Conservation (phyloP, 2,329 filamentous ascomycete genomes). For the Cladosporium sp. region DNA sequence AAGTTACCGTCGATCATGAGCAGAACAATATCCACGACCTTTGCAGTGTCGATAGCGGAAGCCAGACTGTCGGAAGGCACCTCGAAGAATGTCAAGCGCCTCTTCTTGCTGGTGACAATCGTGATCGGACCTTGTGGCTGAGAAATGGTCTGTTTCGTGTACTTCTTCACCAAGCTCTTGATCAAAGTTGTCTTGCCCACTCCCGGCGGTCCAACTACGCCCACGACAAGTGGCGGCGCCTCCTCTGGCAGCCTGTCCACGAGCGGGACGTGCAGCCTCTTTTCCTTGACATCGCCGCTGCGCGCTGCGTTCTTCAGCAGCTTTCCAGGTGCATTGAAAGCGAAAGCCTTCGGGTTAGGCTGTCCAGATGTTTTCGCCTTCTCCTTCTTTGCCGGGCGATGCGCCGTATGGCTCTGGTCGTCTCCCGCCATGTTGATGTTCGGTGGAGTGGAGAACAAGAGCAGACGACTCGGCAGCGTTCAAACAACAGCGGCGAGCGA, state of each 20-base stretch:
- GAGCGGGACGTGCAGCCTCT: slow-evolving; percentile 91
- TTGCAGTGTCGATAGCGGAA: slow-evolving; percentile 94
- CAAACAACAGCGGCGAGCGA: slow-evolving; percentile 25
- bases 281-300: slow-evolving; percentile 85
- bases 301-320: slow-evolving; percentile 72
- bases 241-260: slow-evolving; percentile 95
- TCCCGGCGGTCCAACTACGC: slow-evolving; percentile 91
- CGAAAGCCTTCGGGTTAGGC: slow-evolving; percentile 86
- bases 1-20: slow-evolving; percentile 99
- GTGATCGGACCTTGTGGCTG: slow-evolving; percentile 90
- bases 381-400: slow-evolving; percentile 70
- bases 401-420: slow-evolving; percentile 79
- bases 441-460: slow-evolving; percentile 5
- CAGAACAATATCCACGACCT: slow-evolving; percentile 94
- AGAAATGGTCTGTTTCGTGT: slow-evolving; percentile 91
- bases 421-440: slow-evolving; percentile 35
- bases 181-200: slow-evolving; percentile 93
- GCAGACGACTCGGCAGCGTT: neutral
- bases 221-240: slow-evolving; percentile 86
- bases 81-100: slow-evolving; percentile 92
- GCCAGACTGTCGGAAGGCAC: slow-evolving; percentile 92
- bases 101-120: slow-evolving; percentile 92
- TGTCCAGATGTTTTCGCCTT: slow-evolving; percentile 66
- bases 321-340: slow-evolving; percentile 77
- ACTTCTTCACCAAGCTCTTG: slow-evolving; percentile 89